A percentile compares a stretch with the other conserved stretches of the same genome.
These are phyloP conservation scores for Diutina rugosa DNA, from an alignment of 1,139 yeast genomes.

Conservation along the genomic window DNA sequence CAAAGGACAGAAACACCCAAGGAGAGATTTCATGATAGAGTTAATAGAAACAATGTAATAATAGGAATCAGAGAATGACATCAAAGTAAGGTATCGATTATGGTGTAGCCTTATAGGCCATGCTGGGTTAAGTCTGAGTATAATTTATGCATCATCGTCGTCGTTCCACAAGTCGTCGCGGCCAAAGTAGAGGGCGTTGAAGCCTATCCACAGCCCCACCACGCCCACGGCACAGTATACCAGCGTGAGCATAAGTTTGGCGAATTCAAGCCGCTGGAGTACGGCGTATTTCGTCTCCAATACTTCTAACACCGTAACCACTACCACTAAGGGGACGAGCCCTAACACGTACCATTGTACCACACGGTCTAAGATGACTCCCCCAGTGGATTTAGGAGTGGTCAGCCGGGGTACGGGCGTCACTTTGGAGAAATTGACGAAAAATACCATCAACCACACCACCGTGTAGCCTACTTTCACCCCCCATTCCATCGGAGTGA, in stretches of 20 bases:
- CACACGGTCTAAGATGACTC: constrained; percentile 57
- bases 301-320: constrained; percentile 42
- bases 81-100: too few species aligned
- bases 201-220: constrained; percentile 77
- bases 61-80: too few species aligned
- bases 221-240: constrained; percentile 83
- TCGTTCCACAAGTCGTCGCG: constrained; percentile 50
- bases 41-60: too few species aligned
- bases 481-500: constrained; percentile 68
- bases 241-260: constrained; percentile 71
- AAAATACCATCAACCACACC: constrained; percentile 75
- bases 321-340: constrained; percentile 48
- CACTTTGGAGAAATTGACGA: constrained; percentile 57
- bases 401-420: constrained; percentile 42
- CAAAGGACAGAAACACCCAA: background rate
- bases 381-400: constrained; percentile 14
- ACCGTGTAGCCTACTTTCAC: constrained; percentile 69
- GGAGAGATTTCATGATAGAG: too few species aligned
- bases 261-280: constrained; percentile 49
- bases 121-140: too few species aligned
- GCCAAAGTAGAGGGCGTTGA: constrained; percentile 78
- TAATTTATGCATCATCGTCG: background rate
- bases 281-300: constrained; percentile 38
- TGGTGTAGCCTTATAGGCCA: too few species aligned
- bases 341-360: constrained; percentile 58